These are phyloP conservation scores for Ilex asprella DNA, from an alignment of 257 asterid genomes.

Conservation along the genomic window DNA sequence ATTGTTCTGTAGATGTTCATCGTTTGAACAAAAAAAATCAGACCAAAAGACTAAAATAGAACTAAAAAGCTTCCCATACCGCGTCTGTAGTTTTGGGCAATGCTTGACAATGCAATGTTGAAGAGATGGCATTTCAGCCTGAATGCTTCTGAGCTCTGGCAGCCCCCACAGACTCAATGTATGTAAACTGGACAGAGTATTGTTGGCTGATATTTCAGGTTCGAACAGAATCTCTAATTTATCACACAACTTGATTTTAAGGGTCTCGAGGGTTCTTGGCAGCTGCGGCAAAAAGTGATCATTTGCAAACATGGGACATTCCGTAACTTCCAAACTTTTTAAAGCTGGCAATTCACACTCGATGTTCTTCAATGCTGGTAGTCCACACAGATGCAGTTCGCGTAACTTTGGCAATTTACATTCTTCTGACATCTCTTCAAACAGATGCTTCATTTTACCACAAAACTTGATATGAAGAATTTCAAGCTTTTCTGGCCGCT, in stretches of 20 bases:
- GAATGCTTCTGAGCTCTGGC: constrained; percentile 2
- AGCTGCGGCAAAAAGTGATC: too few species aligned
- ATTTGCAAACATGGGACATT: constrained; percentile 1
- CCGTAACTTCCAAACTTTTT: background rate
- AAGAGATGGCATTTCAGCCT: background rate
- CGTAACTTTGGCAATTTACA: background rate
- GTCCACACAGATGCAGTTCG: constrained; percentile 1
- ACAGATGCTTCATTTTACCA: background rate
- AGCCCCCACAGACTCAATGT: background rate
- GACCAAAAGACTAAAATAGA: too few species aligned
- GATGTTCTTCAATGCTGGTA: background rate
- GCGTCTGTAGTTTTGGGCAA: too few species aligned
- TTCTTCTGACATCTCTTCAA: background rate
- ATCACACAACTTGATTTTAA: background rate
- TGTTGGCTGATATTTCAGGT: background rate
- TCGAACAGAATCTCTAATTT: background rate
- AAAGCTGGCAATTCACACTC: background rate
- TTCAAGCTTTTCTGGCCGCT: constrained; percentile 4
- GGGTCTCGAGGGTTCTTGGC: too few species aligned
- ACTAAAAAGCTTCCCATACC: too few species aligned
- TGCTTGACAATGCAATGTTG: too few species aligned
- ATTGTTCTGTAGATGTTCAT: too few species aligned
- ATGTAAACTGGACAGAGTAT: too few species aligned
- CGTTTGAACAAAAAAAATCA: too few species aligned
- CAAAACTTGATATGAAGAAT: constrained; percentile 4